Evolutionary conservation across 768 basidiomycete genomes (phyloP), one percentile per base, ranked within the genome.

Genomic region (Leccinum variicolor): DNA sequence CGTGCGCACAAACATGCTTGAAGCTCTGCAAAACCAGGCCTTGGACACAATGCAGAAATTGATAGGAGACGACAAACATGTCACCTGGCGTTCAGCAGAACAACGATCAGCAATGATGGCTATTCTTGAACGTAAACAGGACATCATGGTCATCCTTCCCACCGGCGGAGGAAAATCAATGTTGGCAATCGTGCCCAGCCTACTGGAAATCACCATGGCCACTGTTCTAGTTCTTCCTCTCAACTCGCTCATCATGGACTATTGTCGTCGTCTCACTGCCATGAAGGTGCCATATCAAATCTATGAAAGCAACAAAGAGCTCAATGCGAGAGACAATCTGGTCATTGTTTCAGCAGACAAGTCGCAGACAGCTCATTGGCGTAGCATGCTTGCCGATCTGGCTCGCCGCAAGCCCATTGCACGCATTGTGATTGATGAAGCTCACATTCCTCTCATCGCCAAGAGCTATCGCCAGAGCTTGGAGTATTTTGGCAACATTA

Each of bases 391-490:
- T 3, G 29, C 43, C 0, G 6, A 53, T 0, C 55, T 68, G 0
- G 25, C 51, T 4, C 28, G 29, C 0, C 2, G 23, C 0, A 57
- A 45, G 6, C 19, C 41, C 0, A 45, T 74, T 0, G 34, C 58
- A 0, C 58, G 65, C 0, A 36, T 54, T 0, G 47, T 73, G 0
- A 31, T 73, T 2, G 69, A 75, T 17, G 69, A 74, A 28, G 64
- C 63, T 0, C 67, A 70, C 19, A 58, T 67, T 2, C 62, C 63
- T 0, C 4, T 65, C 3, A 56, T 53, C 0, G 47, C 58, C 11
- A 41, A 52, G 0, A 26, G 45, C 8, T 73, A 64, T 34, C 61
- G 69, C 1, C 26, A 31, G 1, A 9, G 61, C 0, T 48, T 70
- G 9, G 0, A 28, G 1, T 2, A 57, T 29, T 13, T 60, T 10